Base-by-base conservation (phyloP, 129 eudicot species). In the Flaveria bidentis region DNA sequence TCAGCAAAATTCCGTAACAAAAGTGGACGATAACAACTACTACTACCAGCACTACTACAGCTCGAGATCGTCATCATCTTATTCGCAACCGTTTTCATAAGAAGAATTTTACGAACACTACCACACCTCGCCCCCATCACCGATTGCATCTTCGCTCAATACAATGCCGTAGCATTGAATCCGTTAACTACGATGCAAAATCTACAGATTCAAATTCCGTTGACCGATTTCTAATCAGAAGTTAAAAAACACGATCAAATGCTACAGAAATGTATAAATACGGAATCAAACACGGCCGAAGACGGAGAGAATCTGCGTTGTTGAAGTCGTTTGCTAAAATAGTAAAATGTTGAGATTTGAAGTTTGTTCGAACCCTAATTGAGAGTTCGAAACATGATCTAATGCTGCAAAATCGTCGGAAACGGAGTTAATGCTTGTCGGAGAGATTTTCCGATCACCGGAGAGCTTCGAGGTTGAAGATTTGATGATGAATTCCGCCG, bases 81-180 rank as follows among this genome's bases (percentile, higher is more conserved):
- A 2, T 67, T 69, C 22, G 42, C 41, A 25, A 41, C 50, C 64
- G 61, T 67, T 78, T 15, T 69, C 13, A 57, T 46, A 30, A 71
- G 72, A 45, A 81, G 72, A 45, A 84, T 16, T 46, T 62, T 75
- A 5, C 71, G 75, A 56, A 79, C 81, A 83, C 83, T 67, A 44
- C 63, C 25, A 73, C 86, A 82, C 52, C 81, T 75, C 15, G 78
- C 39, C 44, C 78, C 67, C 50, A 80, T 65, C 20, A 84, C 55
- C 30, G 86, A 76, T 68, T 84, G 86, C 91, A 87, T 87, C 30
- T 65, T 69, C 39, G 75, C 36, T 44, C 44, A 74, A 77, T 42
- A 55, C 22, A 6, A 53, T 25, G 53, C 16, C 67, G 67, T 67
- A 22, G 73, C 81, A 76, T 76, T 60, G 74, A 67, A 66, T 9